phyloP scores from a whole-genome alignment of 2,329 filamentous ascomycete genomes.

The Amauroascus verrucosus region DNA sequence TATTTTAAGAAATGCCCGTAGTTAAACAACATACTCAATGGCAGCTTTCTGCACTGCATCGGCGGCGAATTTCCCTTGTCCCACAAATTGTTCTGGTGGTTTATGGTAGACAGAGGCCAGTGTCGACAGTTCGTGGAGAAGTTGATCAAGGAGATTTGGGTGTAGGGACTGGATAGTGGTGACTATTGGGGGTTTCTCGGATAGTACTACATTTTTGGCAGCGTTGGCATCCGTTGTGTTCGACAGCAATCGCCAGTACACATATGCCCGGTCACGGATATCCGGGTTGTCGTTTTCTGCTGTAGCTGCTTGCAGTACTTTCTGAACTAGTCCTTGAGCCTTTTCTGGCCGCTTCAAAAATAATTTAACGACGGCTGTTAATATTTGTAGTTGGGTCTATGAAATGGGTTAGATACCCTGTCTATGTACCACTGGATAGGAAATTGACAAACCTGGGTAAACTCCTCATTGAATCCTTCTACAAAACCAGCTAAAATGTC shows the following conservation, averaged over 20 bases:
- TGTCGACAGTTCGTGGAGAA: conserved; percentile 86
- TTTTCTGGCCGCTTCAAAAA: conserved; percentile 95
- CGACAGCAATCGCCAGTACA: conserved; percentile 94
- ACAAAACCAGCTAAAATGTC: conserved; percentile 88
- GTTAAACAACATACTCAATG: conserved; percentile 55
- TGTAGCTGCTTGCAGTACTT: conserved; percentile 84
- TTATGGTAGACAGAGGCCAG: conserved; percentile 98
- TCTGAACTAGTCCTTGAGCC: conserved; percentile 83
- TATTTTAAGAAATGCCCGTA: background rate
- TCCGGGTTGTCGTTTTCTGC: conserved; percentile 96
- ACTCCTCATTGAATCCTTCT: conserved; percentile 90
- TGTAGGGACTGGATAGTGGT: conserved; percentile 89
- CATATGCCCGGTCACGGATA: conserved; percentile 90
- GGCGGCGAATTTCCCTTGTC: conserved; percentile 84
- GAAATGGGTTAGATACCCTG: background rate
- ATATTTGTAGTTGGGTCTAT: conserved; percentile 91
- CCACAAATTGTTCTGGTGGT: conserved; percentile 93
- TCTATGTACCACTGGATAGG: background rate
- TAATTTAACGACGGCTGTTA: conserved; percentile 93
- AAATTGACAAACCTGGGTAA: conserved; percentile 60
- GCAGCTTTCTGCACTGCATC: conserved; percentile 90
- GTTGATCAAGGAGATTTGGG: conserved; percentile 69
- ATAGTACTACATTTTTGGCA: conserved; percentile 87
- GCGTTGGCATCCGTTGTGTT: conserved; percentile 68
- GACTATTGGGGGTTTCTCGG: conserved; percentile 85